phyloP scores from a whole-genome alignment of 148 eudicot species.

The Salicornia ramosissima region DNA sequence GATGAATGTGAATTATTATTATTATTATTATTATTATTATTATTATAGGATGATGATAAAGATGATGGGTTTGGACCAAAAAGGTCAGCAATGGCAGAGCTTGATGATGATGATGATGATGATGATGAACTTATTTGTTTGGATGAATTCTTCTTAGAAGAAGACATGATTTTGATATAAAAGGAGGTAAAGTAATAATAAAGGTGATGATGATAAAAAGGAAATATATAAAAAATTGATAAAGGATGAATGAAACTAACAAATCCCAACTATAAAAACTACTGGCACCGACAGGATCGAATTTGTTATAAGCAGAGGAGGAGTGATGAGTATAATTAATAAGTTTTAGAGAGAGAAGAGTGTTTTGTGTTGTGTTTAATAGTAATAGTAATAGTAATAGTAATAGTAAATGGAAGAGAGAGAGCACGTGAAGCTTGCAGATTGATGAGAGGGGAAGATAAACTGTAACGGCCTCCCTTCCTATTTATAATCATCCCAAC shows the following conservation, averaged over 20 bases:
- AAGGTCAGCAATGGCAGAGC: slow-evolving; percentile 24
- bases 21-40: too few species aligned
- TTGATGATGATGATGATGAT: neutral
- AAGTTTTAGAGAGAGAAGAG: neutral
- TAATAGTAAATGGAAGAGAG: neutral
- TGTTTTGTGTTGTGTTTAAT: too few species aligned
- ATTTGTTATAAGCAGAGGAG: slow-evolving; percentile 12
- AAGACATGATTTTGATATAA: neutral
- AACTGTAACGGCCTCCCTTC: slow-evolving; percentile 17
- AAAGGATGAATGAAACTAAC: neutral
- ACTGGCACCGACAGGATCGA: slow-evolving; percentile 28
- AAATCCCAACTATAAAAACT: slow-evolving; percentile 30
- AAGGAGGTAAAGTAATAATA: too few species aligned
- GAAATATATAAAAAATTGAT: neutral
- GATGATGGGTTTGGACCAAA: slow-evolving; percentile 23
- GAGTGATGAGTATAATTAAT: neutral
- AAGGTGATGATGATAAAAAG: neutral
- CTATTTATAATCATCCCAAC: slow-evolving; percentile 27
- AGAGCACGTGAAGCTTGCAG: slow-evolving; percentile 27
- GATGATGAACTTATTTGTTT: slow-evolving; percentile 6
- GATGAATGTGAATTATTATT: neutral
- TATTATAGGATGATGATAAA: too few species aligned
- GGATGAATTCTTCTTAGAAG: neutral
- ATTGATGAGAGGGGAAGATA: slow-evolving; percentile 3
- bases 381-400: neutral